Evolutionary conservation across 1,284 basidiomycete genomes (phyloP).

Genomic region (Trichosporon asahii): DNA sequence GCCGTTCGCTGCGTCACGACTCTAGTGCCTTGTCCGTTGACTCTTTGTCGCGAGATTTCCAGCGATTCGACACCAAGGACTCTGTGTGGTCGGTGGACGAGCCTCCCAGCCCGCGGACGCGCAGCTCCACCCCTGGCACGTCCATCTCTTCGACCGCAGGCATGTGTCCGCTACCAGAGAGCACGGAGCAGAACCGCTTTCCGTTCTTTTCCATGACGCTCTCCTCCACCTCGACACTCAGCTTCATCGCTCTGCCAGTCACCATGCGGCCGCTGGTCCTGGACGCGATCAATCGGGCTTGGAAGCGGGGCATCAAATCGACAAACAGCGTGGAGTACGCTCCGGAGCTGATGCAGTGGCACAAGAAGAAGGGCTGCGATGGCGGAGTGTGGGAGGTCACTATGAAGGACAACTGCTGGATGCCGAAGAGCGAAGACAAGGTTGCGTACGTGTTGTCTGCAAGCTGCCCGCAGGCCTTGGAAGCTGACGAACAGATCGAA

Average conservation of each 20-base stretch:
- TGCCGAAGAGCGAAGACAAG: conserved; percentile 41
- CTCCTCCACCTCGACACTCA: conserved; percentile 39
- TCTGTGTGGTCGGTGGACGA: neutral
- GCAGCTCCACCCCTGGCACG: conserved; percentile 25
- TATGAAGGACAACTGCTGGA: conserved; percentile 43
- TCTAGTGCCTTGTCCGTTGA: neutral
- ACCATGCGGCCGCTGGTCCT: conserved; percentile 33
- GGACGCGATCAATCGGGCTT: conserved; percentile 38
- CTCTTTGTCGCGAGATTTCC: neutral
- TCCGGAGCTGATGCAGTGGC: conserved; percentile 42
- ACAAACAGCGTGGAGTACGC: conserved; percentile 41
- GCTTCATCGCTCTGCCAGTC: conserved; percentile 44
- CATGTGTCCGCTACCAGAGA: conserved; percentile 40
- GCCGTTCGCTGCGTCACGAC: neutral
- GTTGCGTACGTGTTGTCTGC: conserved; percentile 39
- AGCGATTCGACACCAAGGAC: conserved; percentile 5
- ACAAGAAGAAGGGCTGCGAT: conserved; percentile 45
- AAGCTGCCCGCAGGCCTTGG: neutral
- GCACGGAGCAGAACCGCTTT: conserved; percentile 22
- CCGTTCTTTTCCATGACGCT: conserved; percentile 47
- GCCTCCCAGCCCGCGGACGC: neutral
- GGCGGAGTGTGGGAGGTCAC: conserved; percentile 48
- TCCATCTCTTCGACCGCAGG: conserved; percentile 34
- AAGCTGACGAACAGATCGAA: conserved; percentile 32
- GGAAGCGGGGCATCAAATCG: conserved; percentile 38